Evolutionary conservation across 805 yeast genomes (phyloP), one percentile per base, ranked within the genome.

Genomic region (Wickerhamomyces hampshirensis): DNA sequence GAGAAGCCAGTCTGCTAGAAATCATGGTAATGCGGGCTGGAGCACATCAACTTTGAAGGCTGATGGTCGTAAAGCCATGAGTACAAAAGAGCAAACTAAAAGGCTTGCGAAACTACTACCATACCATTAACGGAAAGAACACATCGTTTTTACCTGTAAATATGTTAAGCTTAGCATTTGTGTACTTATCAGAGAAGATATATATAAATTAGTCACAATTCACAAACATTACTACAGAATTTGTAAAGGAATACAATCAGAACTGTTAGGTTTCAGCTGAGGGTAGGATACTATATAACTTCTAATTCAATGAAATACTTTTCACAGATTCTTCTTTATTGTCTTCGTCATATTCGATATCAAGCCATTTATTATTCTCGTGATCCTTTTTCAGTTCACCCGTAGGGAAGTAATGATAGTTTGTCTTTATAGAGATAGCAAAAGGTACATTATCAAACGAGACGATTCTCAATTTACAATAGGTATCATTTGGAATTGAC

Each of bases 11-110:
- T 83, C 94, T 15, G 95, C 96, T 9, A 76, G 95, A 65, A 83
- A 84, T 47, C 97, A 89, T 58, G 96, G 97, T 34, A 89, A 89
- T 54, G 85, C 88, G 2, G 89, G 95, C 16, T 89, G 93, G 82
- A 72, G 88, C 23, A 65, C 74, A 28, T 69, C 79, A 34, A 68
- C 73, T 18, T 62, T 83, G 52, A 66, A 75, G 42, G 71, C 70
- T 50, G 68, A 82, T 60, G 73, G 77, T 46, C 82, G 77, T 21
- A 81, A 70, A 47, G 75, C 69, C 6, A 56, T 62, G 48, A 85
- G 78, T 27, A 69, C 73, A 31, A 64, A 68, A 17, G 63, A 69
- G 17, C 87, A 82, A 53, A 65, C 74, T 33, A 75, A 73, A 51
- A 80, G 77, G 55, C 55, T 81, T 44, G 71, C 66, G 51, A 77